Conservation (phyloP, 2,329 filamentous ascomycete genomes). For the Trichoderma harzianum region DNA sequence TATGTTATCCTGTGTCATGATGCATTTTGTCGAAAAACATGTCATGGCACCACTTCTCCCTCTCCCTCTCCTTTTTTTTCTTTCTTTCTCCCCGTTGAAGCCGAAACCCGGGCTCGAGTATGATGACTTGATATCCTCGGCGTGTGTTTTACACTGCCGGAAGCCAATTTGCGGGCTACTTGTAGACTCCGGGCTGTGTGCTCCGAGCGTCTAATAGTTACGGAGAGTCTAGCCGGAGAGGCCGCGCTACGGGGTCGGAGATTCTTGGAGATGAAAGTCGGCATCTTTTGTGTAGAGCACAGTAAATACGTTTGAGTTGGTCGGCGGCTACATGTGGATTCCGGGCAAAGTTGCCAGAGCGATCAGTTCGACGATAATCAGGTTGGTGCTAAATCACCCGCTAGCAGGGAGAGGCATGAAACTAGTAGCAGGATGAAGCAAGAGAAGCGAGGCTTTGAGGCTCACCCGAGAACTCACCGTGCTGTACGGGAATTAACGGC, state of each 20-base stretch:
- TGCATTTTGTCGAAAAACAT: neutral
- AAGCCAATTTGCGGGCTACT: neutral
- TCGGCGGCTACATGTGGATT: slow-evolving; percentile 4
- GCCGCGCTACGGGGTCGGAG: neutral
- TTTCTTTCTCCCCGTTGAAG: neutral
- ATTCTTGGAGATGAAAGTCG: neutral
- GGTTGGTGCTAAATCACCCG: neutral
- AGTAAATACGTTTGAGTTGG: neutral
- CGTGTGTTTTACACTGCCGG: neutral
- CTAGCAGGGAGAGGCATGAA: neutral
- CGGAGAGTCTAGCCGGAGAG: neutral
- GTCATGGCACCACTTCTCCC: neutral
- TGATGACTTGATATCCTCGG: neutral
- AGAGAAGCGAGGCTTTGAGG: neutral
- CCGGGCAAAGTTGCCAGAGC: neutral
- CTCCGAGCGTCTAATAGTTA: neutral
- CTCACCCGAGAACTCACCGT: neutral
- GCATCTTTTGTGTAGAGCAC: neutral
- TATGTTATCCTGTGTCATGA: neutral
- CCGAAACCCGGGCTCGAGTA: neutral
- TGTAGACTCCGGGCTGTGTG: neutral
- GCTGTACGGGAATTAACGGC: neutral
- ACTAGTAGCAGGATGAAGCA: neutral
- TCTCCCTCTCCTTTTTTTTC: neutral
- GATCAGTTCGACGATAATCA: neutral